Evolutionary conservation across 768 basidiomycete species (phyloP), one percentile per base, ranked within the genome.

Genomic region (Hygrocybe coccinea): DNA sequence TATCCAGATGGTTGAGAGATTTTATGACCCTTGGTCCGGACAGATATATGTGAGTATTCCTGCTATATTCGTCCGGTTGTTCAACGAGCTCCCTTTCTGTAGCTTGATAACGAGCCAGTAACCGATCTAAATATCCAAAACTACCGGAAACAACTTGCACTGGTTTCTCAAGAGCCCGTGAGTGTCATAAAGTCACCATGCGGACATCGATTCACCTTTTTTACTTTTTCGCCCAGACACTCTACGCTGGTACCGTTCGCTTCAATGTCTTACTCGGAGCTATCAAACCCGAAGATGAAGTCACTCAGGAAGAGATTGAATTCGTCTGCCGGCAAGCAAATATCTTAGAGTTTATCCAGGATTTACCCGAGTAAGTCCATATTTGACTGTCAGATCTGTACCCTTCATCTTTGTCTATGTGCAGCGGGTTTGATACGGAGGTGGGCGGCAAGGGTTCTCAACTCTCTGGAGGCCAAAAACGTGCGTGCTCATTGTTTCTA

Each of bases 241-340:
- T 97, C 4, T 97, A 97, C 67, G 85, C 90, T 15, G 91, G 92
- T 25, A 89, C 89, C 1, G 77, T 97, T 56, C 86, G 87, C 29
- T 95, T 95, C 73, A 97, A 97, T 69, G 83, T 95, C 67, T 69
- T 93, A 5, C 85, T 97, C 35, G 94, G 94, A n/a, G 87, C 89
- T 38, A 80, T 77, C 60, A 91, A 89, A 65, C 86, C 88, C 2
- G 71, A 72, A 36, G 79, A 81, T 0, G 84, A 92, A 62, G 88
- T 94, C 9, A 92, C 91, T 2, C 83, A 93, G 63, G 81, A 86
- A 62, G 92, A 97, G 68, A 84, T 97, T 33, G 90, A 93, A 66
- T 75, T 80, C 17, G 94, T 82, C 0, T 95, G 93, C 64, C 80
- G 85, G n/a, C 78, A 90, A 61, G 95, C 95, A 41, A 97, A 97